Percentiles rank a stretch among this genome's conserved stretches.
Conservation (phyloP, 73 alveolate genomes). For the Stentor roeselii region DNA sequence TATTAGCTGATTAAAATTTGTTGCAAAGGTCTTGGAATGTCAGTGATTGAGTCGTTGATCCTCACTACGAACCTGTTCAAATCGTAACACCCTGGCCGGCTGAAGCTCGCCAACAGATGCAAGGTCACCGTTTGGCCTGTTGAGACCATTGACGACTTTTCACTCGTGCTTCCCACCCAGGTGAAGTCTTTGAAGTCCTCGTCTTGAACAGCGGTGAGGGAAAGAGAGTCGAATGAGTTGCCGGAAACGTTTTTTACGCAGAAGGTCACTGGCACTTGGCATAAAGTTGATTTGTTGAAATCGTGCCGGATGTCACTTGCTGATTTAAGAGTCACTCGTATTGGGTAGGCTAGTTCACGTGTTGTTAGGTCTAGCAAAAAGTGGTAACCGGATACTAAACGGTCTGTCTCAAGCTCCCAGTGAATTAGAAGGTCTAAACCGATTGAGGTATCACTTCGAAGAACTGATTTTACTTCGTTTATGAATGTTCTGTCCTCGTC, state of each 20-base stretch:
- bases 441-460: background rate
- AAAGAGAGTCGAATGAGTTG: background rate
- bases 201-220: background rate
- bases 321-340: background rate
- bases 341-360: background rate
- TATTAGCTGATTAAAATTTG: constrained; percentile 9
- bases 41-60: background rate
- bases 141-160: background rate
- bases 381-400: background rate
- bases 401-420: background rate
- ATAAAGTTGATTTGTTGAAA: background rate
- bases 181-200: background rate
- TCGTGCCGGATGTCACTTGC: background rate
- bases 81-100: constrained; percentile 18
- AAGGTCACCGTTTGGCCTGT: background rate
- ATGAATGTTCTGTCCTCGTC: background rate
- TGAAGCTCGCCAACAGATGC: background rate
- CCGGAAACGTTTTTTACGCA: background rate
- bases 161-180: background rate
- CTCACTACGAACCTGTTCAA: background rate
- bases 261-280: background rate
- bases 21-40: background rate
- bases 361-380: background rate
- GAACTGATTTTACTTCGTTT: background rate
- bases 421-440: background rate